Evolutionary conservation across 306 rosid genomes (phyloP), one percentile per base, ranked within the genome.

Genomic region (Hippophae rhamnoides): DNA sequence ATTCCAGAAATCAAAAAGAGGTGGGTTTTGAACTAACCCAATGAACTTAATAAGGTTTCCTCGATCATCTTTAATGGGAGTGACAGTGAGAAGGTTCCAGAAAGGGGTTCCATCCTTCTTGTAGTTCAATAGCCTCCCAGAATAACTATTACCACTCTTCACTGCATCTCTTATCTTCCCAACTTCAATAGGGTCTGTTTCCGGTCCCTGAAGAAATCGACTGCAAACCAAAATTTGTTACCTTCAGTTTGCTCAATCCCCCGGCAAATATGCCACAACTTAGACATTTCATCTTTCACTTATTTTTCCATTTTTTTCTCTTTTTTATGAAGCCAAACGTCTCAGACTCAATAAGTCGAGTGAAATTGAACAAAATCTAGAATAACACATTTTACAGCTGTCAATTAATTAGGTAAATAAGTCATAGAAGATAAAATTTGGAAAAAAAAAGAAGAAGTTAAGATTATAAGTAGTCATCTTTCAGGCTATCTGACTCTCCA

Each of bases 121-220:
- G 86, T 92, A 92, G 83, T 92, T 92, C 62, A 81, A 75, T 61
- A 92, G 78, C 76, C 96, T 83, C 1, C 98, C 93, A 26, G 93
- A 85, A 77, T 81, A 92, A 63, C 88, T 87, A 44, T 3, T 73
- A 53, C 96, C 98, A 58, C 65, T 76, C 69, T 66, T 78, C 57
- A 77, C 76, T 7, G 96, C 96, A 27, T 92, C 81, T 55, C 95
- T 76, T 62, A 92, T 81, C 77, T 83, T 92, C 1, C 56, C 79
- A 62, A 87, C 96, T 78, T 87, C 96, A 5, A 72, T 78, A 74
- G 31, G 48, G 82, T 92, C 98, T 8, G 98, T 87, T 18, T 78
- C 95, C 11, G 84, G 81, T 42, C 98, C 98, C 68, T 92, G 98
- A 66, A 92, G 98, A 85, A 92, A 92, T 60, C 98, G 98, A 69